Evolutionary conservation across 2,329 filamentous ascomycete genomes (phyloP).

Genomic region (Aspergillus felis): DNA sequence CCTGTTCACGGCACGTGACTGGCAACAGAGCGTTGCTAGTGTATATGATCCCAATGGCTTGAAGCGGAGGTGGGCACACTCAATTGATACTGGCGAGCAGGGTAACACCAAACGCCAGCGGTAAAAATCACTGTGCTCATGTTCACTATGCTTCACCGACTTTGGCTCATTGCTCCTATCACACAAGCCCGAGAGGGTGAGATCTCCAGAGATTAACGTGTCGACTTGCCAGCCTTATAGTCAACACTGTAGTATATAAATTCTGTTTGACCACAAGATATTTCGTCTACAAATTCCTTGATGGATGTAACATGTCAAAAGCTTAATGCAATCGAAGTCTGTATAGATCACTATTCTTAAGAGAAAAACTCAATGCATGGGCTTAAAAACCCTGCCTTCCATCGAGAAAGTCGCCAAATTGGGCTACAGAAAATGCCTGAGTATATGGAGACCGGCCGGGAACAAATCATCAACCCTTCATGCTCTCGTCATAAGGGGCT

Average conservation of each 20-base stretch:
- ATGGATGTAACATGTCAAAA: neutral
- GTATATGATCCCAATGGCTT: constrained; percentile 45
- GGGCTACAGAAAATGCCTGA: neutral
- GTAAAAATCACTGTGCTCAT: constrained; percentile 12
- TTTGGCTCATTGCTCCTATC: neutral
- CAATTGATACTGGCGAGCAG: constrained; percentile 28
- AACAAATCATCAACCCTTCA: neutral
- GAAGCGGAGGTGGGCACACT: constrained; percentile 43
- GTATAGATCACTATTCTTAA: neutral
- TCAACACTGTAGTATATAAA: neutral
- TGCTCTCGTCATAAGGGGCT: neutral
- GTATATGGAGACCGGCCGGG: neutral
- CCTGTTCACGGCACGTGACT: constrained; percentile 43
- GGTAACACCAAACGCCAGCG: constrained; percentile 31
- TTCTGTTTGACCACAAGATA: neutral
- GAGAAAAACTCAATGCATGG: neutral
- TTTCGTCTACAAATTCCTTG: neutral
- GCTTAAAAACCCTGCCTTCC: neutral
- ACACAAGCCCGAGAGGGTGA: too few relatives aligned
- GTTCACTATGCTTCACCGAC: neutral
- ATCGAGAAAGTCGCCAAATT: neutral
- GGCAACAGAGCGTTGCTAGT: constrained; percentile 48
- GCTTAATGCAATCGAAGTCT: neutral
- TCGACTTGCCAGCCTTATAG: neutral
- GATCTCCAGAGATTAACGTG: too few relatives aligned